phyloP scores from a whole-genome alignment of 2,329 filamentous ascomycete species.

The Aureobasidium sp. region DNA sequence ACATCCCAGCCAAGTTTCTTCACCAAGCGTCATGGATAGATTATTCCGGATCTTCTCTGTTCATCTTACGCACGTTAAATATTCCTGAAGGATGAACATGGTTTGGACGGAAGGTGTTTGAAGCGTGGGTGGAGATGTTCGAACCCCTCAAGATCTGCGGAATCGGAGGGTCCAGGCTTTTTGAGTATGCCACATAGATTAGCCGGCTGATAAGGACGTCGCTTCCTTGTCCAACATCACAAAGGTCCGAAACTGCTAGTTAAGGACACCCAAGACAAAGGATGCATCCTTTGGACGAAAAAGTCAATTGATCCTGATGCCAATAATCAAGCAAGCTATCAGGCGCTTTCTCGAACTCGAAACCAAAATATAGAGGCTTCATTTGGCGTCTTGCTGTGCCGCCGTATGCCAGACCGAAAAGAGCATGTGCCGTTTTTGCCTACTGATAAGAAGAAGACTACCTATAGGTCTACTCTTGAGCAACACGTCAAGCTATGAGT shows the following conservation, averaged over 20 bases:
- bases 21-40: not conserved
- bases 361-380: not conserved
- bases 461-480: not conserved
- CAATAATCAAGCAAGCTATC: not conserved
- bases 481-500: not conserved
- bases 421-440: not conserved
- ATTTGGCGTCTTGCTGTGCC: not conserved
- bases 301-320: not conserved
- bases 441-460: not conserved
- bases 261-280: not conserved
- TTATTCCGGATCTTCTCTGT: not conserved
- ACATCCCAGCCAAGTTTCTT: not conserved
- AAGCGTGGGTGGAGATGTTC: not conserved
- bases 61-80: not conserved
- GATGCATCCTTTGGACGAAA: not conserved
- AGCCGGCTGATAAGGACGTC: slow-evolving; percentile 2
- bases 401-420: not conserved
- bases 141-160: slow-evolving; percentile 4
- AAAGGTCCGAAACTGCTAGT: not conserved
- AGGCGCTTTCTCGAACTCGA: not conserved
- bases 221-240: not conserved
- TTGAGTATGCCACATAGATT: not conserved
- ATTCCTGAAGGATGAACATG: not conserved
- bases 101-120: not conserved
- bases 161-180: not conserved